Conservation (phyloP, 495 filamentous ascomycete genomes). For the Penicillium cinerascens region DNA sequence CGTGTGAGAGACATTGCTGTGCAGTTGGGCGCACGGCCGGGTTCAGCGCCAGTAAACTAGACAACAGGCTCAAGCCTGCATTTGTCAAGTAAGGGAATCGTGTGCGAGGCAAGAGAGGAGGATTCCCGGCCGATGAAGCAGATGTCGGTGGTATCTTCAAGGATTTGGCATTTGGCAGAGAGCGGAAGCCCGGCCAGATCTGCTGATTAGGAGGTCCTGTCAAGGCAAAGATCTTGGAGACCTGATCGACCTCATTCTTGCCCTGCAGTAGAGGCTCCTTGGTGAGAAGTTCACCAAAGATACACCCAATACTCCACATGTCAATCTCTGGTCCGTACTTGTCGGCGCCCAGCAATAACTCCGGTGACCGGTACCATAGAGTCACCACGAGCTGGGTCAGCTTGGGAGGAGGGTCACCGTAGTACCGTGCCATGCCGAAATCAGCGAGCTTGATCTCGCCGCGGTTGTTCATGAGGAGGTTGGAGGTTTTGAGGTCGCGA, state of each 20-base stretch:
- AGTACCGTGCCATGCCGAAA: conserved; percentile 95
- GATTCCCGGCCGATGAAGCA: conserved; percentile 14
- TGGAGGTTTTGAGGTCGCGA: conserved; percentile 94
- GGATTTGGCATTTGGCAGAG: conserved; percentile 83
- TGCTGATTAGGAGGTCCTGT: conserved; percentile 86
- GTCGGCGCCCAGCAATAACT: conserved; percentile 79
- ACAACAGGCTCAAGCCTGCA: conserved; percentile 68
- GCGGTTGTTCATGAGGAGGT: conserved; percentile 92
- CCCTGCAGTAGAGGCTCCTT: conserved; percentile 85
- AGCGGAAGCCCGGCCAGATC: conserved; percentile 81
- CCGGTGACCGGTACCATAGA: conserved; percentile 93
- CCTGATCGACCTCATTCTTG: conserved; percentile 90
- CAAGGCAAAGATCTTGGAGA: conserved; percentile 80
- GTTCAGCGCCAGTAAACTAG: conserved; percentile 67
- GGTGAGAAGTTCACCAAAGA: conserved; percentile 87
- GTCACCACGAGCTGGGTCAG: conserved; percentile 95
- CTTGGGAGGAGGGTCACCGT: conserved; percentile 75
- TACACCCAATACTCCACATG: conserved; percentile 95
- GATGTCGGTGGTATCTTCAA: conserved; percentile 66
- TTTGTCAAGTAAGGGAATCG: conserved; percentile 79
- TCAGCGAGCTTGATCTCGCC: conserved; percentile 95
- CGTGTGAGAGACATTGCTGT: conserved; percentile 66
- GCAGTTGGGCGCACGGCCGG: conserved; percentile 69
- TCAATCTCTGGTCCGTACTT: conserved; percentile 78
- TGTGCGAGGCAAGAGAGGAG: conserved; percentile 50